Conservation (phyloP, 345 rosid species). For the Zanthoxylum bungeanum region DNA sequence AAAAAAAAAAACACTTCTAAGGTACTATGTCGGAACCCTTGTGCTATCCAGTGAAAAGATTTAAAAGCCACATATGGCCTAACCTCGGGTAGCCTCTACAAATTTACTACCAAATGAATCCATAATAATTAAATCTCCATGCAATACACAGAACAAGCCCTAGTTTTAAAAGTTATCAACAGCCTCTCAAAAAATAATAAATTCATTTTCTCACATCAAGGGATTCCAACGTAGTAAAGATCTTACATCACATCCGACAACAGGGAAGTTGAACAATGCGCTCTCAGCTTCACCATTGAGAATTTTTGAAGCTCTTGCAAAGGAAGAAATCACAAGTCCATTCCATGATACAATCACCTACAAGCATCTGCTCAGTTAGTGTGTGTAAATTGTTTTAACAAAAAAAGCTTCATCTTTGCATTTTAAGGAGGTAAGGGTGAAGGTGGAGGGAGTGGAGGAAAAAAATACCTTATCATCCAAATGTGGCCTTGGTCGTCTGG, state of each 20-base stretch:
- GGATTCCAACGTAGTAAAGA: neutral
- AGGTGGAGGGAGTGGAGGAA: neutral
- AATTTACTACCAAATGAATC: neutral
- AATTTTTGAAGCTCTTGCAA: slow-evolving; percentile 86
- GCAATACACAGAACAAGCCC: neutral
- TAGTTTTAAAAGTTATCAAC: neutral
- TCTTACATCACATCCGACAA: slow-evolving; percentile 71
- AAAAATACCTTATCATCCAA: slow-evolving; percentile 81
- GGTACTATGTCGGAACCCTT: neutral
- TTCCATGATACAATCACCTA: slow-evolving; percentile 96
- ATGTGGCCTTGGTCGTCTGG: slow-evolving; percentile 79
- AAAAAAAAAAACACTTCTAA: neutral
- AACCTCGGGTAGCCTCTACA: neutral
- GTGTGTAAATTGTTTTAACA: neutral
- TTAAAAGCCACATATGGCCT: neutral
- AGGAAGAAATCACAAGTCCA: slow-evolving; percentile 80
- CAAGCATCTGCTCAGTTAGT: slow-evolving; percentile 15
- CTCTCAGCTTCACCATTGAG: slow-evolving; percentile 52
- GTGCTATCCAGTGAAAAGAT: neutral
- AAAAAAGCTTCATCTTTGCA: slow-evolving; percentile 45
- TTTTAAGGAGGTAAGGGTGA: neutral
- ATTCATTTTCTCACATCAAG: neutral
- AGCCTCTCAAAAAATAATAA: neutral
- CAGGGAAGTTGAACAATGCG: slow-evolving; percentile 58
- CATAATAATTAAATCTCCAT: neutral